Conservation (phyloP, 2,329 filamentous ascomycete genomes). For the Pseudogymnoascus destructans region DNA sequence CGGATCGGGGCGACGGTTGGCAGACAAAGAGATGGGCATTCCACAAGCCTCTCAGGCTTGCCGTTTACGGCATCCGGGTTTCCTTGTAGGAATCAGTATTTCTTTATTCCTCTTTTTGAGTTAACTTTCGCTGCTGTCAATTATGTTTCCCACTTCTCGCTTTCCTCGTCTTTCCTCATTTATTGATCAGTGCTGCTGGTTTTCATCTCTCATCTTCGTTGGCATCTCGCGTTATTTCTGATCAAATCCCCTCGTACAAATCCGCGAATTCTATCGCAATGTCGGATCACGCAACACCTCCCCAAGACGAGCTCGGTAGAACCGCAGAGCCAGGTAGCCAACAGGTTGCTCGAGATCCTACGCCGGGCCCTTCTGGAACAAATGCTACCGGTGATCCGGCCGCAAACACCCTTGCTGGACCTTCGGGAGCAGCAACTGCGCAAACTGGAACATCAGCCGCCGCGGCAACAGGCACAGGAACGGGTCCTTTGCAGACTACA, state of each 20-base stretch:
- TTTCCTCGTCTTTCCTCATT: not conserved
- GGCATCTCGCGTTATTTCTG: not conserved
- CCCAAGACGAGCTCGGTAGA: not conserved
- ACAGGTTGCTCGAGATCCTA: not conserved
- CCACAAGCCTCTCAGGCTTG: not conserved
- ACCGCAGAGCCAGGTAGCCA: not conserved
- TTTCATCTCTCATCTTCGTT: not conserved
- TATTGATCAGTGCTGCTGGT: not conserved
- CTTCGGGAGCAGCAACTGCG: not conserved
- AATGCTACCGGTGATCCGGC: not conserved
- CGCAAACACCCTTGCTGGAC: not conserved
- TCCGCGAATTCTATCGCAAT: not conserved
- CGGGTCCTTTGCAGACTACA: not conserved
- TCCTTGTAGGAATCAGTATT: not conserved
- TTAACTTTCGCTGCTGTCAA: not conserved
- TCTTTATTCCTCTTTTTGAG: not conserved
- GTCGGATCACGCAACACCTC: not conserved
- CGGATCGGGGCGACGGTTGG: not conserved
- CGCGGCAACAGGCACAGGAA: not conserved
- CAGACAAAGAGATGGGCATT: not conserved
- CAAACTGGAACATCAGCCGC: not conserved
- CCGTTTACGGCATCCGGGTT: not conserved
- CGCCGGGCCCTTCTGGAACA: not conserved
- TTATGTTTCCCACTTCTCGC: not conserved
- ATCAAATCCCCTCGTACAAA: not conserved